phyloP scores from a whole-genome alignment of 2,329 filamentous ascomycete species.

The Chaetomiaceae sp. region DNA sequence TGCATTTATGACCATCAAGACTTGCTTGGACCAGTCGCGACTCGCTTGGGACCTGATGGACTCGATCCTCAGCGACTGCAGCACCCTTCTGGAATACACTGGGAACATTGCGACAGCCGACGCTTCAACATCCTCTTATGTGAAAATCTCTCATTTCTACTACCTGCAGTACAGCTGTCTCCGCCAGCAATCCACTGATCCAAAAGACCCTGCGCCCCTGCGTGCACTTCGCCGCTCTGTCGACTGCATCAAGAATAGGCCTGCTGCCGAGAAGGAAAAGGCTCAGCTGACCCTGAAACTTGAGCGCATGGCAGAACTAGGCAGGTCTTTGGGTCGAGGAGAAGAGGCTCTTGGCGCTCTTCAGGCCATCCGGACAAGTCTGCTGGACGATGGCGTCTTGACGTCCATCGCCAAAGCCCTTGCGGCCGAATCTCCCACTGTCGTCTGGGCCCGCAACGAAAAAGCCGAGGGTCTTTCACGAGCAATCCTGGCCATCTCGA shows the following conservation, averaged over 20 bases:
- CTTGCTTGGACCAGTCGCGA: slow-evolving; percentile 43
- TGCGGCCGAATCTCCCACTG: slow-evolving; percentile 43
- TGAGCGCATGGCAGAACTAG: slow-evolving; percentile 60
- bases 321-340: slow-evolving; percentile 46
- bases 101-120: slow-evolving; percentile 35
- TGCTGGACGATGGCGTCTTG: slow-evolving; percentile 56
- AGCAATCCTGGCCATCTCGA: slow-evolving; percentile 55
- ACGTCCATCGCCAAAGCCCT: slow-evolving; percentile 48
- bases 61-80: slow-evolving; percentile 52
- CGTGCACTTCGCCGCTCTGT: slow-evolving; percentile 60
- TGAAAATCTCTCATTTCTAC: slow-evolving; percentile 68
- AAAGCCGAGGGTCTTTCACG: slow-evolving; percentile 52
- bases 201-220: slow-evolving; percentile 42
- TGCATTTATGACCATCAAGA: slow-evolving; percentile 52
- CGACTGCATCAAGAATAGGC: slow-evolving; percentile 53
- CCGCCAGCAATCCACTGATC: slow-evolving; percentile 40
- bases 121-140: slow-evolving; percentile 43
- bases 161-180: slow-evolving; percentile 57
- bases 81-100: slow-evolving; percentile 49
- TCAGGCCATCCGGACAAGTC: slow-evolving; percentile 54
- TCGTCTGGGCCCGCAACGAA: slow-evolving; percentile 50
- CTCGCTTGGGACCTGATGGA: slow-evolving; percentile 53
- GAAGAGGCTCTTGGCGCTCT: slow-evolving; percentile 57
- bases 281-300: slow-evolving; percentile 60
- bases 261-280: slow-evolving; percentile 50